These are phyloP conservation scores for Diaporthe eres DNA, from an alignment of 2,329 filamentous ascomycete species.

Conservation along the genomic window DNA sequence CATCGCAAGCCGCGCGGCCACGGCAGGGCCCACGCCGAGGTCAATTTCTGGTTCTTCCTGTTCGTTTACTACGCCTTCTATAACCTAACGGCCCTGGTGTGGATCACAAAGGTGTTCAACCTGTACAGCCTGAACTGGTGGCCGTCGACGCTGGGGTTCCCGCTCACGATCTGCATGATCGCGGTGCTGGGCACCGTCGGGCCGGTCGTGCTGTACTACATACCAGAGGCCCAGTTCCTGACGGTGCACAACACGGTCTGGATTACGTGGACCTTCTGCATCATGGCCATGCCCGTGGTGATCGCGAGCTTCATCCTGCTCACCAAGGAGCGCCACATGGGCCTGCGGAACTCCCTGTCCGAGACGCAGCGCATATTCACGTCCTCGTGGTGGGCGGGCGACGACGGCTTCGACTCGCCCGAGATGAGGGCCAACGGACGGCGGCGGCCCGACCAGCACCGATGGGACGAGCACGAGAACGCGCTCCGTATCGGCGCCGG, in stretches of 20 bases:
- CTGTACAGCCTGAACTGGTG: constrained; percentile 78
- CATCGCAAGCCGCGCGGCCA: constrained; percentile 69
- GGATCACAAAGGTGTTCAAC: constrained; percentile 81
- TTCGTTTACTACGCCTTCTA: constrained; percentile 80
- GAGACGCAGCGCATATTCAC: constrained; percentile 79
- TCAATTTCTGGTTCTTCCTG: constrained; percentile 81
- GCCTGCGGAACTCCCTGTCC: constrained; percentile 71
- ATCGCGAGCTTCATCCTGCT: constrained; percentile 76
- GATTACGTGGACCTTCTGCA: constrained; percentile 79
- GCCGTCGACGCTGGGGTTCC: constrained; percentile 68
- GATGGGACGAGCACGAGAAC: constrained; percentile 51
- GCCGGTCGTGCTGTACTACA: constrained; percentile 73
- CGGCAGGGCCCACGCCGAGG: constrained; percentile 73
- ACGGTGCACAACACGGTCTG: constrained; percentile 76
- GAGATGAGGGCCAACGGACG: constrained; percentile 57
- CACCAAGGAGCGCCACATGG: constrained; percentile 74
- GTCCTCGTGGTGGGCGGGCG: constrained; percentile 75
- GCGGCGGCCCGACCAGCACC: constrained; percentile 55
- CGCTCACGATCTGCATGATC: constrained; percentile 73
- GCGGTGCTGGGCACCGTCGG: constrained; percentile 71
- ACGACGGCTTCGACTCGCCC: constrained; percentile 63
- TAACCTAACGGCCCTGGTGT: constrained; percentile 76
- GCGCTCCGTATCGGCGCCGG: constrained; percentile 45
- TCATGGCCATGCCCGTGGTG: constrained; percentile 78
- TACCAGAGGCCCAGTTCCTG: constrained; percentile 66